Base-by-base conservation (phyloP, 345 rosid species). In the Carallia brachiata region DNA sequence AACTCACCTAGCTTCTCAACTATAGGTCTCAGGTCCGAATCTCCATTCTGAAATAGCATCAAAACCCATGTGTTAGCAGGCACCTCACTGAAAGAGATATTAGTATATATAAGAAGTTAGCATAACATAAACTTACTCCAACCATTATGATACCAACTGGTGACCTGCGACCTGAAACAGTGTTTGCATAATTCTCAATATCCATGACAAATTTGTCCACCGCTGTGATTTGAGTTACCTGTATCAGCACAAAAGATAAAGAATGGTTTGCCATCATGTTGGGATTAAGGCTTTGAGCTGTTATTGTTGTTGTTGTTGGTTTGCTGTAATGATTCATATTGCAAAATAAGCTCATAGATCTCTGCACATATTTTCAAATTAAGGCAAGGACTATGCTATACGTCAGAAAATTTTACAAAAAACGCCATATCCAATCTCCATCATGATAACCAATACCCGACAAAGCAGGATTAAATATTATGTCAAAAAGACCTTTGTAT, bases 131-230 rank as follows among this genome's bases (percentile, higher is more conserved):
- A 57, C 84, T 77, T 77, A 91, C 98, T 73, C 87, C 96, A 73
- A 89, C 77, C 82, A 94, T 81, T 67, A 94, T 80, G 66, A 94
- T 84, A 36, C 86, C 95, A 39, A 80, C 53, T 1, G 97, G 96
- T 30, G 88, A 80, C 9, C 79, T 36, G 66, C 73, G 75, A 70
- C 84, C 92, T 37, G 98, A 90, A 63, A 82, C 80, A 73, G 73
- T 75, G 65, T 78, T 31, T 19, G 89, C 67, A 57, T 78, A 88
- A 31, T 73, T 76, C 80, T 82, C 80, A 32, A 93, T 80, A 77
- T 80, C 89, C 85, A 66, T 80, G 75, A 88, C 81, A 76, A 93
- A 84, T 50, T 80, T 61, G 73, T 93, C 91, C 50, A 82, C 74
- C 68, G 71, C 48, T 3, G 62, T 76, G 27, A 28, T 75, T 52